Base-by-base conservation (phyloP, 176 grass and related monocot genomes). In the Tillandsia fasciculata region DNA sequence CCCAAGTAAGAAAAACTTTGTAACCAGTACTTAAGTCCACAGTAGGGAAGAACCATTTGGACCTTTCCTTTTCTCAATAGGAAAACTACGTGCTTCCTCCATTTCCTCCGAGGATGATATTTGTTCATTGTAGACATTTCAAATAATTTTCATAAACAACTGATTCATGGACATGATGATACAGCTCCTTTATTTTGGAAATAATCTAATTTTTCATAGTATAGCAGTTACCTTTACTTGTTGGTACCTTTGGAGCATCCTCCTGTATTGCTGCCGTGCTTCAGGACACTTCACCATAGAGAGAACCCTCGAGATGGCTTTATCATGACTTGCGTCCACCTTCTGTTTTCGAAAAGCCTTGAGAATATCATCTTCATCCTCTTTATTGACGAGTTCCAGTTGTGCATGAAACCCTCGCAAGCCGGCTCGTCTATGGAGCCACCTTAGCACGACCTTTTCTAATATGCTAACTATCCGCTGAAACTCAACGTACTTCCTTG, bases 361-460 rank as follows among this genome's bases (percentile, higher is more conserved):
- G 53, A 82, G 23, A 23, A 99, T 75, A 49, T 90, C 90, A 8
- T 77, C 81, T 64, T 83, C 83, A 14, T 85, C 90, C 51, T 81
- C 81, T 68, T 80, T 51, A 47, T 99, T 79, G 11, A 90, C 80
- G 20, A 28, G 50, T 88, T 85, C 83, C 20, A 69, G 74, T 26
- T 52, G 71, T 64, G 82, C 65, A 50, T 52, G 85, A 73, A 86
- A 88, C 9, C 75, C 84, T 14, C 87, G 77, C 63, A 90, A 83
- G 17, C 95, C 90, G 72, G 86, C 82, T 42, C 95, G 82, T 70
- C 79, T 75, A 9, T 81, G 81, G 57, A 63, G 68, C 95, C 95
- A 99, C 63, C 90, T 74, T 48, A 94, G 64, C 79, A 90, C 72
- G 13, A 76, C 70, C 77, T 99, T 99, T 66, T 99, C 95, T 65